These are phyloP conservation scores for Cetraspora pellucida DNA, from an alignment of 192 early-diverging fungal genomes.

Conservation along the genomic window DNA sequence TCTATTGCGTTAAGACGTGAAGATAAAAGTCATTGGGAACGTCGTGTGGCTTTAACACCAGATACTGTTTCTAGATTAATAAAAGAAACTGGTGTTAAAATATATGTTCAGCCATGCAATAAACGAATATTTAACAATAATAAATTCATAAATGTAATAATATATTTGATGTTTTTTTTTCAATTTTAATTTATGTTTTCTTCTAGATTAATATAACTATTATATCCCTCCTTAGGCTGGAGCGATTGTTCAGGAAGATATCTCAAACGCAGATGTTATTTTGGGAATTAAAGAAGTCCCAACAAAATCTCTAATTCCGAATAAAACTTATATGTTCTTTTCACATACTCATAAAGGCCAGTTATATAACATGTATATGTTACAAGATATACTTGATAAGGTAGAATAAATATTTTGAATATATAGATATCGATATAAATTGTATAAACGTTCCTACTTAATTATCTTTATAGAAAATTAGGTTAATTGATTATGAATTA, in stretches of 20 bases:
- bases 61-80: conserved; percentile 82
- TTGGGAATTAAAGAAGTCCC: conserved; percentile 98
- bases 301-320: conserved; percentile 71
- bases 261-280: conserved; percentile 88
- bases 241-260: conserved; percentile 81
- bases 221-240: conserved; percentile 60
- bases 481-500: conserved; percentile 95
- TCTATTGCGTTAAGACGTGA: conserved; percentile 87
- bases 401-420: conserved; percentile 42
- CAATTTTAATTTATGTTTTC: background rate
- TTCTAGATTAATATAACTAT: background rate
- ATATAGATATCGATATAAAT: no score
- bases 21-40: conserved; percentile 97
- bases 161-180: background rate
- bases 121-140: conserved; percentile 91
- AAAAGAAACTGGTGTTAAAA: conserved; percentile 77
- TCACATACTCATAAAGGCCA: conserved; percentile 99
- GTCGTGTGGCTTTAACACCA: conserved; percentile 88
- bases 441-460: background rate
- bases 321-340: conserved; percentile 94
- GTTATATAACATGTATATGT: conserved; percentile 88
- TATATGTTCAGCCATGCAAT: conserved; percentile 90
- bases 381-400: conserved; percentile 88
- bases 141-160: conserved; percentile 70
- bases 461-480: conserved; percentile 63